A percentile compares a stretch with the other conserved stretches of the same genome.
These are phyloP conservation scores for Crithidia brevicula DNA, from an alignment of 208 protist genomes.

Conservation along the genomic window DNA sequence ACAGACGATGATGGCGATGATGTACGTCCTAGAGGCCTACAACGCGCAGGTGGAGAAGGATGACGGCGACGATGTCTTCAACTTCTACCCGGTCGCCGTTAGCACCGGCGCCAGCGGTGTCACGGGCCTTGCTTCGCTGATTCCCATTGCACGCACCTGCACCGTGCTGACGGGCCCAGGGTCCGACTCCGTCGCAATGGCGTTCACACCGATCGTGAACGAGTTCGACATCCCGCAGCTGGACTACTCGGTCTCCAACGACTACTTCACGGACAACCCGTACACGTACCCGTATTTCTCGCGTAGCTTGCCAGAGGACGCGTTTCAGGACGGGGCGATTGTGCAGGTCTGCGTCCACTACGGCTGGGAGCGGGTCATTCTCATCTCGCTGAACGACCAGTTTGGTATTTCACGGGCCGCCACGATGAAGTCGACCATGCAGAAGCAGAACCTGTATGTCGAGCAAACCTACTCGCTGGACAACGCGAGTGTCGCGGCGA, in stretches of 20 bases:
- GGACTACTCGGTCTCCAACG: conserved; percentile 74
- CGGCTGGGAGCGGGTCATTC: conserved; percentile 84
- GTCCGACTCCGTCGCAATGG: conserved; percentile 45
- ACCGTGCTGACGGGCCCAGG: conserved; percentile 74
- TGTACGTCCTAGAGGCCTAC: conserved; percentile 55
- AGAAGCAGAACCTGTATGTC: conserved; percentile 70
- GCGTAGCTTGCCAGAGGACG: conserved; percentile 58
- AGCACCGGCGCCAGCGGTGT: conserved; percentile 75
- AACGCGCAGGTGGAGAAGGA: conserved; percentile 39
- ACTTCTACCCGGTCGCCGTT: conserved; percentile 63
- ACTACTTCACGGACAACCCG: conserved; percentile 57
- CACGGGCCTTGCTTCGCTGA: conserved; percentile 64
- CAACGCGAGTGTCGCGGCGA: conserved; percentile 26
- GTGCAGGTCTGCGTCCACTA: conserved; percentile 72
- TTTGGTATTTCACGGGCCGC: conserved; percentile 56
- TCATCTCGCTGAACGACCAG: conserved; percentile 64
- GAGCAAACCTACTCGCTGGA: conserved; percentile 62
- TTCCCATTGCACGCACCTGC: conserved; percentile 71
- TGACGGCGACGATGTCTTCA: conserved; percentile 35
- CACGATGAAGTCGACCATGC: conserved; percentile 54
- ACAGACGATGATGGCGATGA: conserved; percentile 61
- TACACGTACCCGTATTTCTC: conserved; percentile 83
- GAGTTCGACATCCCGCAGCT: conserved; percentile 75
- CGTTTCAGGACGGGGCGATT: conserved; percentile 58
- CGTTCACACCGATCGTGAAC: conserved; percentile 81